Conservation (phyloP, 2,329 filamentous ascomycete species). For the Aspergillus terreus region DNA sequence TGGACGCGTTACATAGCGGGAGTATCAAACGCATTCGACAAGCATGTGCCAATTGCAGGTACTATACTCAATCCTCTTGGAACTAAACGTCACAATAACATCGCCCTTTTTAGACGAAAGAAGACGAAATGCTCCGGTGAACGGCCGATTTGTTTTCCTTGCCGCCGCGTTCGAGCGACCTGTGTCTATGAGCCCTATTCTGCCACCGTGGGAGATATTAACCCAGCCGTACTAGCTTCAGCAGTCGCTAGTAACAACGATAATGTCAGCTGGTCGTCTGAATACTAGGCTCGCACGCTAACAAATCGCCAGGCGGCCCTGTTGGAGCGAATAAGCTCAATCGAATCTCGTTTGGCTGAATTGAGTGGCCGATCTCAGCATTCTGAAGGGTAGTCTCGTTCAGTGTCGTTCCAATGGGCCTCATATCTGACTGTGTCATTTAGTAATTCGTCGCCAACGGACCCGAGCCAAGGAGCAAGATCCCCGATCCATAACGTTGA, state of each 20-base stretch:
- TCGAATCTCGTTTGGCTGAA: slow-evolving; percentile 20
- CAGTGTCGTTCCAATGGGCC: too few relatives aligned
- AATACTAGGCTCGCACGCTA: background rate
- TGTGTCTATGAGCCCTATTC: slow-evolving; percentile 26
- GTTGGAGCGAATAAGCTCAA: slow-evolving; percentile 17
- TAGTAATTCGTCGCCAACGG: too few relatives aligned
- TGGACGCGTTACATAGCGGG: background rate
- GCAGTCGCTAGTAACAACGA: background rate
- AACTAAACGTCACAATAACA: background rate
- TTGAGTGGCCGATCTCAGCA: too few relatives aligned
- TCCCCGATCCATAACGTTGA: too few relatives aligned
- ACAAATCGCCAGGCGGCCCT: slow-evolving; percentile 9
- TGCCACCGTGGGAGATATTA: background rate
- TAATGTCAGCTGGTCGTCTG: background rate
- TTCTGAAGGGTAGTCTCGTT: too few relatives aligned
- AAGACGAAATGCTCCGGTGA: slow-evolving; percentile 26
- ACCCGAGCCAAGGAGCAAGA: too few relatives aligned
- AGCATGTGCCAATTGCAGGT: slow-evolving; percentile 28
- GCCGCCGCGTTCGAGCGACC: slow-evolving; percentile 19
- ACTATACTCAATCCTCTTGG: background rate
- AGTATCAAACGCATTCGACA: slow-evolving; percentile 25
- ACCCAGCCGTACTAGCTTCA: background rate
- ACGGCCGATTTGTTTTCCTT: slow-evolving; percentile 22
- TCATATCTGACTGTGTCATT: too few relatives aligned
- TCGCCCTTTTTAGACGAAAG: slow-evolving; percentile 13